Percentiles rank a stretch among this genome's conserved stretches.
Conservation (phyloP, 2,329 filamentous ascomycete species). For the Penicillium sp. region DNA sequence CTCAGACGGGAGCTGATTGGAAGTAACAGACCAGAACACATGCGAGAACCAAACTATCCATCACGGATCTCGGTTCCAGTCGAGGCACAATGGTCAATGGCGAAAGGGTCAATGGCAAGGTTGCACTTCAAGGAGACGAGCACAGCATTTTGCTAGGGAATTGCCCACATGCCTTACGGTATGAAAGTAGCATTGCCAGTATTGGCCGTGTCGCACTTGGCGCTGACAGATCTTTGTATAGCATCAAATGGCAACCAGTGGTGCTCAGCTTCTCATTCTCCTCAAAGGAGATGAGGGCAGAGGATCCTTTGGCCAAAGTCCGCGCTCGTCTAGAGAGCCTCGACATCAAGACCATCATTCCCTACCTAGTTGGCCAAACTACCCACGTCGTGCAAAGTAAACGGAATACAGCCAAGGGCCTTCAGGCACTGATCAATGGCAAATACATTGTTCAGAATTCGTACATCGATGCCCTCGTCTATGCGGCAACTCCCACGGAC, state of each 20-base stretch:
- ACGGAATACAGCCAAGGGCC: slow-evolving; percentile 81
- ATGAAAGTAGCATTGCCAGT: slow-evolving; percentile 1
- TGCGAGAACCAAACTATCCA: slow-evolving; percentile 67
- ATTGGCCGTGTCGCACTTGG: neutral
- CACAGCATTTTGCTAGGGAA: slow-evolving; percentile 73
- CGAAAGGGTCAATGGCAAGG: slow-evolving; percentile 65
- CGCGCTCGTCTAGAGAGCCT: slow-evolving; percentile 71
- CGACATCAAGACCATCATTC: slow-evolving; percentile 81
- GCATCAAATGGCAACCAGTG: slow-evolving; percentile 76
- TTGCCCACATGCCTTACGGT: slow-evolving; percentile 59
- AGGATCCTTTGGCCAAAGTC: slow-evolving; percentile 63
- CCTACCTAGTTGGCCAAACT: slow-evolving; percentile 70
- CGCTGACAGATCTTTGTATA: slow-evolving; percentile 36
- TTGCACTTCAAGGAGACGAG: slow-evolving; percentile 57
- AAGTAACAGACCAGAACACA: slow-evolving; percentile 59
- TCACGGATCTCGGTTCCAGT: slow-evolving; percentile 82
- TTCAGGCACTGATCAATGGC: slow-evolving; percentile 83
- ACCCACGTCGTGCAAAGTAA: slow-evolving; percentile 90
- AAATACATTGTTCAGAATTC: slow-evolving; percentile 72
- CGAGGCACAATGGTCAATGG: slow-evolving; percentile 80
- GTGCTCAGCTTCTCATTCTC: slow-evolving; percentile 81
- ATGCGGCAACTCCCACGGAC: slow-evolving; percentile 56
- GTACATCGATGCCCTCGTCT: slow-evolving; percentile 72
- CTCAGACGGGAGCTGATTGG: slow-evolving; percentile 10
- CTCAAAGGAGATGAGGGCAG: slow-evolving; percentile 65